Evolutionary conservation across 2,329 filamentous ascomycete genomes (phyloP).

Genomic region (Cladosporium velox): DNA sequence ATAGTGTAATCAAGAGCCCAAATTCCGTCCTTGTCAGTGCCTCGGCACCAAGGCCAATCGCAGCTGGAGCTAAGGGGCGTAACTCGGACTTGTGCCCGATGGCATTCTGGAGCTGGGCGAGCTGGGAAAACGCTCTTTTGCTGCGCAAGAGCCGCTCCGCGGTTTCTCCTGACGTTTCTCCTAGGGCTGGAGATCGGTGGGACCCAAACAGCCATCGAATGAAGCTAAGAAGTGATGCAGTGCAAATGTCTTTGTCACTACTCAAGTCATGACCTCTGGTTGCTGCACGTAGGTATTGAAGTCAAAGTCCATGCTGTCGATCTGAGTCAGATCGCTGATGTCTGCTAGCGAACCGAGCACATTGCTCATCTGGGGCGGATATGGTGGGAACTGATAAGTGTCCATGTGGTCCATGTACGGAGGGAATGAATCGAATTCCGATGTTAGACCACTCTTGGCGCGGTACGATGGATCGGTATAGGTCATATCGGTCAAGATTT

Average conservation of each 20-base stretch:
- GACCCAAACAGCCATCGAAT: constrained; percentile 12
- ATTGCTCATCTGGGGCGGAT: constrained; percentile 11
- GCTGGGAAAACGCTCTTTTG: neutral
- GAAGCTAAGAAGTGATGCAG: neutral
- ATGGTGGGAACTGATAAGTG: constrained; percentile 22
- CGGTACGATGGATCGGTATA: constrained; percentile 28
- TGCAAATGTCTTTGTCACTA: neutral
- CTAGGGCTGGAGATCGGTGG: constrained; percentile 9
- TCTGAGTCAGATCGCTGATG: constrained; percentile 20
- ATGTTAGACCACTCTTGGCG: constrained; percentile 23
- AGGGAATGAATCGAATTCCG: constrained; percentile 14
- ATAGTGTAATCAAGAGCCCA: constrained; percentile 1
- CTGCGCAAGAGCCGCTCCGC: constrained; percentile 10
- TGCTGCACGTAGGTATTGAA: constrained; percentile 34
- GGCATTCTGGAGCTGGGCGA: neutral
- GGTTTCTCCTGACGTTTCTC: constrained; percentile 6
- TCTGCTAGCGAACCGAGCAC: neutral
- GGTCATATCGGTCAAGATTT: constrained; percentile 23
- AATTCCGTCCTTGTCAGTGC: neutral
- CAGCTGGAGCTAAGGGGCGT: neutral
- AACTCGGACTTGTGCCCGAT: constrained; percentile 11
- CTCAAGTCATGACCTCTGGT: constrained; percentile 26
- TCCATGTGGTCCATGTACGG: neutral
- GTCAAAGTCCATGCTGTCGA: constrained; percentile 34
- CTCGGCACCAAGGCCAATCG: neutral